These are phyloP conservation scores for Yamadazyma sp. DNA, from an alignment of 805 yeast genomes.

Conservation along the genomic window DNA sequence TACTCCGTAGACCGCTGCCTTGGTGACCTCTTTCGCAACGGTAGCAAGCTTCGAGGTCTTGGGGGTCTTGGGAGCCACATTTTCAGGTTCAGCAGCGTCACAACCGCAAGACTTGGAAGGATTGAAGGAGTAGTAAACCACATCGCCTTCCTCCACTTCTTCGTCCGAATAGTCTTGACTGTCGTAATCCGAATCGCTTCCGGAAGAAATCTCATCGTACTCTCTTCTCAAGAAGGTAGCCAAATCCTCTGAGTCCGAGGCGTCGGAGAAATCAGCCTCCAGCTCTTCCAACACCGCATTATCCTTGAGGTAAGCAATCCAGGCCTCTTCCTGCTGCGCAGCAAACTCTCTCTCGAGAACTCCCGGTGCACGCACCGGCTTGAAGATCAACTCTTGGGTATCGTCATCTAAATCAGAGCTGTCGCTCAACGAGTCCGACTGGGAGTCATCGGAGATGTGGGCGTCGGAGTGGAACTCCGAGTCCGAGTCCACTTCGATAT, in stretches of 20 bases:
- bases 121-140: slow-evolving; percentile 8
- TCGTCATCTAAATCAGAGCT: neutral
- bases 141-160: slow-evolving; percentile 3
- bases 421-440: neutral
- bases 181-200: neutral
- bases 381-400: neutral
- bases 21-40: slow-evolving; percentile 28
- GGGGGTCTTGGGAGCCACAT: neutral
- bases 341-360: neutral
- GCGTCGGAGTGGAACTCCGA: too few species aligned
- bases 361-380: too few species aligned
- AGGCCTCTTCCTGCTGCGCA: slow-evolving; percentile 8
- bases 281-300: neutral
- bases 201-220: too few species aligned
- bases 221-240: too few species aligned
- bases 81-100: too few species aligned
- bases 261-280: too few species aligned
- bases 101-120: too few species aligned
- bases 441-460: too few species aligned
- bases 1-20: slow-evolving; percentile 31
- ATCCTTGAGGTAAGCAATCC: slow-evolving; percentile 1
- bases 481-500: too few species aligned
- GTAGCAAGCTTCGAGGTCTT: neutral
- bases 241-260: neutral
- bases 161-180: slow-evolving; percentile 2